Evolutionary conservation across 208 protist species (phyloP), one percentile per base, ranked within the genome.

Genomic region (Leishmania martiniquensis): DNA sequence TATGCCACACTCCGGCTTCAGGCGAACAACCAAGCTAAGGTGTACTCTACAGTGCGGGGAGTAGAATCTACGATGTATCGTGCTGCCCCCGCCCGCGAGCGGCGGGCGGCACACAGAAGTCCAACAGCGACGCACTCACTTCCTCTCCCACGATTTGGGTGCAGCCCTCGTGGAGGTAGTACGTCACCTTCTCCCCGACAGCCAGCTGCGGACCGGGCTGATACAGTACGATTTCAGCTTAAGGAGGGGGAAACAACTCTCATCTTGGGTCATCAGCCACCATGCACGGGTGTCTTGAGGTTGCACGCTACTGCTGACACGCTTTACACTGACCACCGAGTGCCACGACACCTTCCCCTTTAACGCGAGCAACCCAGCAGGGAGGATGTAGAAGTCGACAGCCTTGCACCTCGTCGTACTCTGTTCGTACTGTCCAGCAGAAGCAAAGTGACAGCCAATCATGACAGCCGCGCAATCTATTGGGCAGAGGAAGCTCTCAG

Each of bases 161-260:
- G 59, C 77, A 51, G 15, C 82, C 89, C 49, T 70, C 66, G 34
- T 66, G 76, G 17, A 93, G 81, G 49, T 78, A 76, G 70, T 95
- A 87, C 1, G 85, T 85, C n/a, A 95, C 76, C 77, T 92, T 93
- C 72, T 95, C 89, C 12, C 87, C 87, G 0, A 91, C 85, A 1
- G 83, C 73, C 5, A 91, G 84, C 29, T 78, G 79, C 2, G 88
- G 91, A 77, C 93, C 4, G 93, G 85, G 69, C 84, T 95, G 29
- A 93, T 75, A 55, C 89, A 85, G 68, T 95, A 88, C 2, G 87
- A 87, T 32, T 87, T 88, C 25, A 77, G 70, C 68, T 78, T 75
- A 25, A 82, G 65, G 15, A 88, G 85, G 3, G 85, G 82, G 45
- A 92, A 91, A 55, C 86, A 88, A 51, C 87, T 69, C 57, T 79